Conservation (phyloP, 129 eudicot genomes). For the Sambucus nigra region DNA sequence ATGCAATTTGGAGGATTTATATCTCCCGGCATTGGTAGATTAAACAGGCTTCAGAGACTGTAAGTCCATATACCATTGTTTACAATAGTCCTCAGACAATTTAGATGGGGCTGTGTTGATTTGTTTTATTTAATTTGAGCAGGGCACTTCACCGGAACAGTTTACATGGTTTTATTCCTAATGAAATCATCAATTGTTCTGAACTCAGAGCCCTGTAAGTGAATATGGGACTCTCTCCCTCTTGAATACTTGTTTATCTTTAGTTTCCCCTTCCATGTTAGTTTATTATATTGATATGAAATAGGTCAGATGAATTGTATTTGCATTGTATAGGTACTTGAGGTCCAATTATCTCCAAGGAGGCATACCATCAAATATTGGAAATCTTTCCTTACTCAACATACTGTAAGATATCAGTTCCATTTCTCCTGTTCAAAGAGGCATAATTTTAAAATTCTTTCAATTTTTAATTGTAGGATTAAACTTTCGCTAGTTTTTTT, state of each 20-base stretch:
- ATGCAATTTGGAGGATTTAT: constrained; percentile 84
- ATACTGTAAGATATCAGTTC: constrained; percentile 53
- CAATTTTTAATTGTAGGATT: not conserved
- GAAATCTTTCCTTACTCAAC: constrained; percentile 64
- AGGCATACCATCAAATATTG: constrained; percentile 78
- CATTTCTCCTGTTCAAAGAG: not conserved
- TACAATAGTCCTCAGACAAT: not conserved
- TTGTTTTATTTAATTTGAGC: constrained; percentile 6
- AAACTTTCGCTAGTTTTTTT: not conserved
- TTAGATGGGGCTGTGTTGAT: not conserved
- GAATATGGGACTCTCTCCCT: constrained; percentile 2
- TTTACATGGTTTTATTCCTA: constrained; percentile 79
- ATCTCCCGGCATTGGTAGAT: constrained; percentile 86
- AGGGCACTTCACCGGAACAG: constrained; percentile 97
- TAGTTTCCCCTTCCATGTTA: not conserved
- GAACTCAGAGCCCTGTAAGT: constrained; percentile 95
- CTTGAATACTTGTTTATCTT: not conserved
- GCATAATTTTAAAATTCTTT: not conserved
- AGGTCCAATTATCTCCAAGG: constrained; percentile 90
- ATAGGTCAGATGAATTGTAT: not conserved
- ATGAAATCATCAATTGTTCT: constrained; percentile 62
- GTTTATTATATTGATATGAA: not conserved
- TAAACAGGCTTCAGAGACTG: constrained; percentile 76
- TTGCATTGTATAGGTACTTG: constrained; percentile 50
- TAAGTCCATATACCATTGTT: constrained; percentile 24